Conservation (phyloP, 192 early-diverging fungal genomes). For the Coemansia sp. region DNA sequence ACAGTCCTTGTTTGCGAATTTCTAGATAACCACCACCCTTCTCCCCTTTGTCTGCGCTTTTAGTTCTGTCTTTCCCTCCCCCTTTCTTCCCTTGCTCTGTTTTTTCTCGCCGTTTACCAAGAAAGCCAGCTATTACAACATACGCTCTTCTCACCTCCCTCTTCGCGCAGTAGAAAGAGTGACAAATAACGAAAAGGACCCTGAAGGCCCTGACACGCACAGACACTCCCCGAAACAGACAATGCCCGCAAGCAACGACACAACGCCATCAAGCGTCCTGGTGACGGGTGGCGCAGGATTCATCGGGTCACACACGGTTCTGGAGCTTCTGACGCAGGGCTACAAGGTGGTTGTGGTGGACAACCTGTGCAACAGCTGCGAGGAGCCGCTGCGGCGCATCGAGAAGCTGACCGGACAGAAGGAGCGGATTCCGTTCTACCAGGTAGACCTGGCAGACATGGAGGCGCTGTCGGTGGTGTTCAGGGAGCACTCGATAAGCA, state of each 20-base stretch:
- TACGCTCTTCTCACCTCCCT: too few species aligned
- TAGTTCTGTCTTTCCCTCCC: too few species aligned
- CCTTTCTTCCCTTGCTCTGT: too few species aligned
- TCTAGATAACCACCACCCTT: too few species aligned
- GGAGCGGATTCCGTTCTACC: constrained; percentile 63
- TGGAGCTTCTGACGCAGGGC: constrained; percentile 72
- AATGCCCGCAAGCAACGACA: constrained; percentile 19
- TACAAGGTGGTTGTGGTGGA: constrained; percentile 90
- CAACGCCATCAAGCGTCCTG: constrained; percentile 36
- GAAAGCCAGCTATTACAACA: too few species aligned
- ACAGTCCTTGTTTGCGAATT: too few species aligned
- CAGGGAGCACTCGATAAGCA: constrained; percentile 62
- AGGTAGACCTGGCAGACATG: constrained; percentile 77
- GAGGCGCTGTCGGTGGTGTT: constrained; percentile 71
- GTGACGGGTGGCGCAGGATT: constrained; percentile 84
- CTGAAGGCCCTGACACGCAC: too few species aligned
- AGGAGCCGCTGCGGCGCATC: constrained; percentile 70
- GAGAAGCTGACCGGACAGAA: constrained; percentile 60
- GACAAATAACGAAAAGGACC: too few species aligned
- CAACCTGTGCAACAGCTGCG: constrained; percentile 82
- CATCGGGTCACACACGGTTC: constrained; percentile 91
- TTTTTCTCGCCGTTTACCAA: too few species aligned
- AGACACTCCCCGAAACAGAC: not conserved
- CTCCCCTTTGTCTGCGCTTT: too few species aligned
- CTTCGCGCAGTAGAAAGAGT: too few species aligned